A percentile compares a stretch with the other conserved stretches of the same genome.
Evolutionary conservation across 2,329 filamentous ascomycete species (phyloP).

Genomic region (Colletotrichum echinochloae): DNA sequence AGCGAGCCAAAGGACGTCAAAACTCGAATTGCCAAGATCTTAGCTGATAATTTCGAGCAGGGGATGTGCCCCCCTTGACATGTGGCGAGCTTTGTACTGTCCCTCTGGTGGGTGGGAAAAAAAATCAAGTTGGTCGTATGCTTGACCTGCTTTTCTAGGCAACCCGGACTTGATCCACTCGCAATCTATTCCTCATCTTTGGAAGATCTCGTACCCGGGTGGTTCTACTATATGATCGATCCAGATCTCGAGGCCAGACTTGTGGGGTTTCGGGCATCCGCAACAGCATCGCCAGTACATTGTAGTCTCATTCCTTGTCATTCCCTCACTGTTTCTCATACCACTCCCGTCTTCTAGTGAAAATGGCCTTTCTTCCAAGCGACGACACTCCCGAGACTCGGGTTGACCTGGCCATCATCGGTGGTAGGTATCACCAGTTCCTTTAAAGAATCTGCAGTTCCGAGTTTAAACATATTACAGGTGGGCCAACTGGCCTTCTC

Average conservation of each 20-base stretch:
- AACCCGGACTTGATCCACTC: constrained; percentile 18
- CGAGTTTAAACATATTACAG: constrained; percentile 43
- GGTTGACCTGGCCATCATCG: constrained; percentile 53
- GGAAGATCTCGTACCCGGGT: background rate
- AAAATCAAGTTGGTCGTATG: constrained; percentile 6
- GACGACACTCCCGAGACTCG: constrained; percentile 35
- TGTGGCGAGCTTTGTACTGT: too few relatives aligned
- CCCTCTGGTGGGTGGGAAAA: too few relatives aligned
- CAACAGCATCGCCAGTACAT: background rate
- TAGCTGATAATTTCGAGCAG: too few relatives aligned
- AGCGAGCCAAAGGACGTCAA: too few relatives aligned
- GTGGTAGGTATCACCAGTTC: constrained; percentile 45
- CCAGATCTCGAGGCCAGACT: too few relatives aligned
- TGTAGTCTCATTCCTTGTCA: background rate
- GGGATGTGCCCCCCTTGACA: too few relatives aligned
- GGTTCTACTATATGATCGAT: background rate
- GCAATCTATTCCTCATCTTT: background rate
- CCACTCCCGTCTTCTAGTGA: background rate
- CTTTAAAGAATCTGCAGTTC: background rate
- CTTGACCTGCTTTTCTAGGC: constrained; percentile 22
- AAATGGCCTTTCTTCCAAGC: constrained; percentile 38
- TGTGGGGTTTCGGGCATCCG: background rate
- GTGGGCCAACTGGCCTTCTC: constrained; percentile 60
- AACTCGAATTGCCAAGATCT: too few relatives aligned
- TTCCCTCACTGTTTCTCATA: background rate